Evolutionary conservation across 352 stramenopile genomes (phyloP), one percentile per base, ranked within the genome.

Genomic region (Pythium volutum): DNA sequence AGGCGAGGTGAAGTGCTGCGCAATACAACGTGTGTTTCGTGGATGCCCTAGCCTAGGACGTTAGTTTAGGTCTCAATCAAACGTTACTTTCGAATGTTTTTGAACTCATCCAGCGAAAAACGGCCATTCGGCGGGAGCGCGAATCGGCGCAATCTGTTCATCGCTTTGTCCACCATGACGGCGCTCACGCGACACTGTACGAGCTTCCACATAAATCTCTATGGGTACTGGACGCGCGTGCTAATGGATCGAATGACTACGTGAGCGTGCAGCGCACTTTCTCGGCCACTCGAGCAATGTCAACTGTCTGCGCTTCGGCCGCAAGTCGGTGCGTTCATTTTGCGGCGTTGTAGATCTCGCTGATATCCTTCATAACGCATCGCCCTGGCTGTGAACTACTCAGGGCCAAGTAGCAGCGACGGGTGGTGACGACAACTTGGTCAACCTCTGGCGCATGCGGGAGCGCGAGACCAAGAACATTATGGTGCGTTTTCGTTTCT

Each of bases 401-500:
- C 27, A 94, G 84, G 84, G 78, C 7, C 84, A 94, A 90, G 78
- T 92, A 15, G 79, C 77, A 0, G 84, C 81, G 23, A 92, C 81
- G 2, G 84, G 82, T 11, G 84, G 84, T 18, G 82, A 94, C 38
- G 84, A 94, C 59, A 84, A 84, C 55, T 73, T 88, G 43, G 79
- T 92, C 43, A 94, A 94, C 33, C 59, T 94, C n/a, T 94, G 84
- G 84, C 76, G 82, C 36, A 86, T 94, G 79, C 81, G 82, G 34
- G 84, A 94, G 60, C 87, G 84, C 54, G 81, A 94, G 71, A 94
- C 82, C 56, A 94, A 94, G 66, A 94, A 91, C 63, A 91, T 94
- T 42, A 90, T 92, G 81, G 84, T 93, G 20, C 29, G 53, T 31
- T 14, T 0, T 43, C 14, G 27, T n/a, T n/a, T n/a, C n/a, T n/a